Evolutionary conservation across 768 basidiomycete genomes (phyloP).

Genomic region (Hericium coralloides): DNA sequence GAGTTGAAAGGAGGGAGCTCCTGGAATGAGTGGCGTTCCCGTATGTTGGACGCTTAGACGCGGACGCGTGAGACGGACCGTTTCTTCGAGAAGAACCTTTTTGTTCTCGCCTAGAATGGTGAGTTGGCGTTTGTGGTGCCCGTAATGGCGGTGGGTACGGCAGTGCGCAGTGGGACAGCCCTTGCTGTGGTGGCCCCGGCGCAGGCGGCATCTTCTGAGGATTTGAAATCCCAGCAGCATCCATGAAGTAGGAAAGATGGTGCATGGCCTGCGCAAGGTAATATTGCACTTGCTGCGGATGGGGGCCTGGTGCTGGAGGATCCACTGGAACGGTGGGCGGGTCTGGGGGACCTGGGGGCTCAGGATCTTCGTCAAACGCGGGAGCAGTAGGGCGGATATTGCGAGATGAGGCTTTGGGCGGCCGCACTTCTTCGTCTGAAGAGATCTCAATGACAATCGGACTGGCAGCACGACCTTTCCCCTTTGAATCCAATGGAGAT

Average conservation of each 20-base stretch:
- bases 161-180: background rate
- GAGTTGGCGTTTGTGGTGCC: background rate
- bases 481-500: background rate
- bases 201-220: background rate
- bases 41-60: conserved; percentile 10
- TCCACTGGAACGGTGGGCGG: background rate
- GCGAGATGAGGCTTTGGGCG: background rate
- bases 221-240: conserved; percentile 4
- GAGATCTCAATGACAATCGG: background rate
- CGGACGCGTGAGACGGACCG: background rate
- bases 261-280: conserved; percentile 33
- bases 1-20: conserved; percentile 23
- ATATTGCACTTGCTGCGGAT: conserved; percentile 23
- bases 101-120: background rate
- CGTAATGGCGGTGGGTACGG: background rate
- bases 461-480: background rate
- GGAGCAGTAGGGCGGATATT: too few relatives aligned
- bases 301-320: background rate
- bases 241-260: conserved; percentile 31
- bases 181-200: background rate
- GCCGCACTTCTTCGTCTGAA: conserved; percentile 5
- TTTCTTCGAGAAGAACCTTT: background rate
- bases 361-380: too few relatives aligned
- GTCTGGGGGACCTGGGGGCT: background rate
- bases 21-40: conserved; percentile 28